Base-by-base conservation (phyloP, 208 protist genomes). In the Acanthamoeba triangularis region DNA sequence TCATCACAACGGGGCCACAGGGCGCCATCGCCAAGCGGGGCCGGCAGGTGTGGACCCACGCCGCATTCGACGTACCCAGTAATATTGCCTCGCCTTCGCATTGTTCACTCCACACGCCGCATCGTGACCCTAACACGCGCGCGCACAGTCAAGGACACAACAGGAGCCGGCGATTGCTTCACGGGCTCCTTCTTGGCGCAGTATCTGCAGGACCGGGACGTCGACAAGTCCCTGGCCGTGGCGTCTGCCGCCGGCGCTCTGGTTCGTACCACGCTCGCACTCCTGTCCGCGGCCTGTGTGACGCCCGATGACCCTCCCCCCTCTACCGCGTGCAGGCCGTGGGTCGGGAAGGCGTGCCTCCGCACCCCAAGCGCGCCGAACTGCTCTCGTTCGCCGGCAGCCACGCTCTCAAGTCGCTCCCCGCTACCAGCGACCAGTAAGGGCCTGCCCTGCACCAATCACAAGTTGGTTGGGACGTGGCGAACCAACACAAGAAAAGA, bases 131-230 rank as follows among this genome's bases (percentile, higher is more conserved):
- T 49, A 49, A 49, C 11, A 30, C 61, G 33, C 59, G 2, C 23
- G 59, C 7, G 11, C 65, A 74, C 72, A 80, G 72, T 47, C 72
- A 35, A 44, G 72, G 72, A 80, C 72, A 80, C 72, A 0, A 80
- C 72, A 23, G 72, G 72, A 23, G 72, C 72, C 2, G 72, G 72
- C 16, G 72, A 80, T 13, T 80, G 72, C 72, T 80, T 80, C 72
- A 47, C 72, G 35, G 72, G 72, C 37, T 35, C 72, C 11, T 80
- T 80, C 33, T 80, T 80, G 72, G 72, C 72, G 33, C 72, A 80
- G 18, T 80, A 80, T 47, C 72, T 80, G 35, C 72, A 47, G 23
- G 33, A 47, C 72, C 18, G 13, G 16, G 35, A 80, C 72, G 37
- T 80, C 18, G 35, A 23, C 16, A 25, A 47, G 37, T 80, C 35